Conservation (phyloP, 805 yeast genomes). For the Yamadazyma kitorensis region DNA sequence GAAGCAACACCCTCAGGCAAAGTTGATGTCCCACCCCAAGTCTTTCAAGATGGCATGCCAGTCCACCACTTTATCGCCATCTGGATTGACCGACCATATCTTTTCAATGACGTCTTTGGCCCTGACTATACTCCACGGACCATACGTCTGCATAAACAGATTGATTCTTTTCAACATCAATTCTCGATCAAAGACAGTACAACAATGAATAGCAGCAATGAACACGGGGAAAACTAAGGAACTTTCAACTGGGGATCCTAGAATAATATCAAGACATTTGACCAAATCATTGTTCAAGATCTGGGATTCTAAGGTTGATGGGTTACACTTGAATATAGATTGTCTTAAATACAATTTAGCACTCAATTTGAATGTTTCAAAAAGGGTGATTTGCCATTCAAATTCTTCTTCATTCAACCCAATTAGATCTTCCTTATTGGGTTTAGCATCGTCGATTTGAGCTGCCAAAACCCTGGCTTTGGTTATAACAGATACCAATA, state of each 20-base stretch:
- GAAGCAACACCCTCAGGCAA: slow-evolving; percentile 43
- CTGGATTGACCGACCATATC: slow-evolving; percentile 46
- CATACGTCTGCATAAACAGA: slow-evolving; percentile 57
- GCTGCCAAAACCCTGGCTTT: slow-evolving; percentile 43
- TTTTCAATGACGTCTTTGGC: slow-evolving; percentile 43
- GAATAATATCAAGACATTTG: slow-evolving; percentile 55
- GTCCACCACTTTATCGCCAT: slow-evolving; percentile 63
- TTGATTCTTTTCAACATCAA: slow-evolving; percentile 52
- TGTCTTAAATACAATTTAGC: slow-evolving; percentile 68
- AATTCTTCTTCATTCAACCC: slow-evolving; percentile 46
- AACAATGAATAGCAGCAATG: slow-evolving; percentile 70
- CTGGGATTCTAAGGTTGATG: slow-evolving; percentile 63
- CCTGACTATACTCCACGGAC: slow-evolving; percentile 59
- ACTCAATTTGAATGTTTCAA: slow-evolving; percentile 68
- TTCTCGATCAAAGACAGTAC: slow-evolving; percentile 49
- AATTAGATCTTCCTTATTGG: slow-evolving; percentile 47
- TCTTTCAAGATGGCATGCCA: slow-evolving; percentile 68
- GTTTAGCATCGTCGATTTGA: slow-evolving; percentile 49
- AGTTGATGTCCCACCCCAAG: slow-evolving; percentile 76
- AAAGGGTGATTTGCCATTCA: slow-evolving; percentile 64
- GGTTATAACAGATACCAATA: slow-evolving; percentile 25
- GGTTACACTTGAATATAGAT: slow-evolving; percentile 56
- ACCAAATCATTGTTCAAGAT: slow-evolving; percentile 52
- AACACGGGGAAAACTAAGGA: slow-evolving; percentile 75
- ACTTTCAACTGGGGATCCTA: slow-evolving; percentile 68